Percentiles rank a stretch among this genome's conserved stretches.
Conservation (phyloP, 2,329 filamentous ascomycete genomes). For the Polytolypa hystricis region DNA sequence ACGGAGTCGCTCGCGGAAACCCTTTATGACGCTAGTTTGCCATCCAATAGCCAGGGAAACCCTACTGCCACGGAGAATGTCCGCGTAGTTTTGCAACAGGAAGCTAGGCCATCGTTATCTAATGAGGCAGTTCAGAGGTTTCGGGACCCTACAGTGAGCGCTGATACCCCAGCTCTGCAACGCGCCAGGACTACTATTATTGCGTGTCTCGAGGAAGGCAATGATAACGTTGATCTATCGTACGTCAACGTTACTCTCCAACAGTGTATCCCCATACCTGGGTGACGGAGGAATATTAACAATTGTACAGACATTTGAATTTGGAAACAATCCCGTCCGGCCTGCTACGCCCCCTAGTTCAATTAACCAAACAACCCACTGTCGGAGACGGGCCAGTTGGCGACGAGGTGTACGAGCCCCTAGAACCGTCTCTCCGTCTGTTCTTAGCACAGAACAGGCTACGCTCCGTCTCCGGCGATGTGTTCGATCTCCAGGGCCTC, state of each 20-base stretch:
- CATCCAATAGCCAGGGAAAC: neutral
- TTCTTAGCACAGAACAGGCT: constrained; percentile 35
- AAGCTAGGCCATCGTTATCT: neutral
- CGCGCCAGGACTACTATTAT: constrained; percentile 27
- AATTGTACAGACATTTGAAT: constrained; percentile 20
- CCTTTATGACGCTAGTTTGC: too few species aligned
- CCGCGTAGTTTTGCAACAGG: neutral
- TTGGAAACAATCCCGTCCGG: constrained; percentile 22
- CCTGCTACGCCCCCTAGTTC: constrained; percentile 27
- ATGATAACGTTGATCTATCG: constrained; percentile 36
- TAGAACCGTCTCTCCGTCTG: constrained; percentile 32
- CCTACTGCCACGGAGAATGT: neutral
- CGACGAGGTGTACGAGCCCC: constrained; percentile 27
- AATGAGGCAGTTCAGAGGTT: too few species aligned
- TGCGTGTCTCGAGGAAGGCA: constrained; percentile 32
- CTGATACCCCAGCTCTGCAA: constrained; percentile 15
- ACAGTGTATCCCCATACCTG: neutral
- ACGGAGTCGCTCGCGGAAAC: neutral
- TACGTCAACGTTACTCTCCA: constrained; percentile 16
- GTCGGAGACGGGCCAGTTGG: constrained; percentile 23
- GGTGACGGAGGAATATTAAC: constrained; percentile 2
- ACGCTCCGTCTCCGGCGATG: constrained; percentile 23
- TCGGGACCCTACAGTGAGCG: neutral
- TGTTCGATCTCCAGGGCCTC: constrained; percentile 32
- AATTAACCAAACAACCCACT: constrained; percentile 30